Conservation (phyloP, 148 eudicot species). For the Cornus florida region DNA sequence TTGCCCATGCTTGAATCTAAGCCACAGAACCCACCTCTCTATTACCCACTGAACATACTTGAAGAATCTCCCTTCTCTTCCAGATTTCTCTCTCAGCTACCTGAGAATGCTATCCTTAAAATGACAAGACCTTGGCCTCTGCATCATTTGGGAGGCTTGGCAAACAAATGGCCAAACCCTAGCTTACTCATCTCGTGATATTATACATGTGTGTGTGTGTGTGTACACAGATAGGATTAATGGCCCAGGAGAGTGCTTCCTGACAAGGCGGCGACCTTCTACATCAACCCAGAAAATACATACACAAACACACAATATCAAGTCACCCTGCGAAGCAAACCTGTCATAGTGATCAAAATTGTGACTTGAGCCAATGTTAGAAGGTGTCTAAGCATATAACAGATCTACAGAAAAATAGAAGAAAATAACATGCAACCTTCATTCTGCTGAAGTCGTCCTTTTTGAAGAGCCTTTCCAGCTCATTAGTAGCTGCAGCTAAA, state of each 20-base stretch:
- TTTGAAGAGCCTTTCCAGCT: conserved; percentile 86
- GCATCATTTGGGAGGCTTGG: no score
- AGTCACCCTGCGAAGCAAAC: neutral
- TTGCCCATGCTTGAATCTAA: no score
- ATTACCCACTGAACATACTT: no score
- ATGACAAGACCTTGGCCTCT: no score
- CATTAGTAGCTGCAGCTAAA: conserved; percentile 87
- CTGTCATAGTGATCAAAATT: neutral
- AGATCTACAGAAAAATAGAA: neutral
- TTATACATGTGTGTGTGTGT: neutral
- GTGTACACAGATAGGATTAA: neutral
- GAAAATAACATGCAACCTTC: conserved; percentile 53
- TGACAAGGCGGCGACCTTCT: neutral
- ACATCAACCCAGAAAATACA: neutral
- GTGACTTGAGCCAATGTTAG: neutral
- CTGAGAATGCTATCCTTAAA: no score
- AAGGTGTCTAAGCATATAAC: neutral
- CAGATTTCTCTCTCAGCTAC: no score
- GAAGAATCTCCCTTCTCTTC: no score
- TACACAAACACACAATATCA: neutral
- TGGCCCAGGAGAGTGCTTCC: neutral
- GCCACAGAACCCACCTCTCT: no score
- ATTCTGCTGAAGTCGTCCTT: conserved; percentile 80
- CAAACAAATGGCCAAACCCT: no score
- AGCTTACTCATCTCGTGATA: no score